phyloP scores from a whole-genome alignment of 148 eudicot genomes.

The Vaccinium darrowii region DNA sequence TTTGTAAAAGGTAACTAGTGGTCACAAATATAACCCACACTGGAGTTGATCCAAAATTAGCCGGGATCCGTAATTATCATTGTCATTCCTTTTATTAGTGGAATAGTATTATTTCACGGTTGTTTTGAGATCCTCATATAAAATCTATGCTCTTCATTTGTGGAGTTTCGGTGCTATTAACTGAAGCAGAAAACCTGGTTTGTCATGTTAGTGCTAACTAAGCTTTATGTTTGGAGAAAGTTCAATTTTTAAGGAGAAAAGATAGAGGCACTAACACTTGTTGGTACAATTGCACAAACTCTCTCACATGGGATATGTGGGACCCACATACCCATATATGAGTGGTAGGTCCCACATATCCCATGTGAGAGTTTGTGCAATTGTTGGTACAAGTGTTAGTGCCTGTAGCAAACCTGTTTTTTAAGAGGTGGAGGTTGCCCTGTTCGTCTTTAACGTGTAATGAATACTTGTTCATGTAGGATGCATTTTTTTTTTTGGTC shows the following conservation, averaged over 20 bases:
- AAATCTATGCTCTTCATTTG: not conserved
- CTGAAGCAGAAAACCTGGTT: not conserved
- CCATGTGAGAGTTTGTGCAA: too few relatives aligned
- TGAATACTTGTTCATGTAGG: not conserved
- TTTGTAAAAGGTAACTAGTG: not conserved
- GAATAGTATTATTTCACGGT: not conserved
- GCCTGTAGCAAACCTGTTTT: not conserved
- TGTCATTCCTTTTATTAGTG: not conserved
- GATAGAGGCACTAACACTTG: too few relatives aligned
- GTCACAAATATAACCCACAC: not conserved
- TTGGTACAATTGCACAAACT: too few relatives aligned
- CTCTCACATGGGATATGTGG: too few relatives aligned
- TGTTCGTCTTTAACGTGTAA: not conserved
- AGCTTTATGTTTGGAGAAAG: not conserved
- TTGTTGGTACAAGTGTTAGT: too few relatives aligned
- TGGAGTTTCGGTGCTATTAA: not conserved
- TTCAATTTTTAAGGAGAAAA: not conserved
- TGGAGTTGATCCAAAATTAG: not conserved
- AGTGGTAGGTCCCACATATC: too few relatives aligned
- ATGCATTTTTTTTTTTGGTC: not conserved
- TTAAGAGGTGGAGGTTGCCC: not conserved
- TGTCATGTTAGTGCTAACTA: not conserved
- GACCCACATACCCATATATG: too few relatives aligned
- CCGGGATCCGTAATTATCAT: not conserved
- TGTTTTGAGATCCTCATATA: not conserved